These are phyloP conservation scores for Pisolithus microcarpus DNA, from an alignment of 768 basidiomycete species.

Conservation along the genomic window DNA sequence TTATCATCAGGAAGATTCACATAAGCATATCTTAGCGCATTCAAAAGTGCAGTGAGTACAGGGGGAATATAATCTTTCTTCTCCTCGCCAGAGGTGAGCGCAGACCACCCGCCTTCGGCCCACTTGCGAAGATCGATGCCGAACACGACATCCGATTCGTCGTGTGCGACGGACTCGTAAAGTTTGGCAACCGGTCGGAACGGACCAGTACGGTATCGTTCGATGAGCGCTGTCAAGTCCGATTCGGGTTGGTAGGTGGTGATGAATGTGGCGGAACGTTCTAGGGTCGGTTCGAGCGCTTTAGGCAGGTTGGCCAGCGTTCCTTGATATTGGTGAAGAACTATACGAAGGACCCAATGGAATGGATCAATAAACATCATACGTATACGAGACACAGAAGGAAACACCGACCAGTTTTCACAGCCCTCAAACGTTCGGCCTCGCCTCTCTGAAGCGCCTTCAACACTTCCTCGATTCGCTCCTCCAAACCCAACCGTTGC, in stretches of 20 bases:
- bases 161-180: constrained; percentile 80
- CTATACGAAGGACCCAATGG: constrained; percentile 29
- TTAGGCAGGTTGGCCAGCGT: constrained; percentile 69
- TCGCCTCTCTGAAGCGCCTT: constrained; percentile 83
- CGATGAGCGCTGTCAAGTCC: constrained; percentile 80
- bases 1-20: constrained; percentile 50
- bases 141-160: constrained; percentile 81
- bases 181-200: constrained; percentile 83
- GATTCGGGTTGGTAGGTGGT: constrained; percentile 84
- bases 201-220: constrained; percentile 87
- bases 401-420: constrained; percentile 63
- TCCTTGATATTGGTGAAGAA: constrained; percentile 81
- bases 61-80: constrained; percentile 64
- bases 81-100: constrained; percentile 46
- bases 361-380: background rate
- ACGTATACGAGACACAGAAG: background rate
- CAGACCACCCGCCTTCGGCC: constrained; percentile 77
- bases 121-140: constrained; percentile 88
- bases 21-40: constrained; percentile 59
- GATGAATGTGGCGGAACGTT: constrained; percentile 68
- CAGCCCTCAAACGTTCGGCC: constrained; percentile 68
- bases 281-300: constrained; percentile 53
- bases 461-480: constrained; percentile 75
- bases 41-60: constrained; percentile 62
- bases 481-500: constrained; percentile 80